A percentile compares a stretch with the other conserved stretches of the same genome.
These are phyloP conservation scores for Phylloporus sp. DNA, from an alignment of 768 basidiomycete species.

Conservation along the genomic window DNA sequence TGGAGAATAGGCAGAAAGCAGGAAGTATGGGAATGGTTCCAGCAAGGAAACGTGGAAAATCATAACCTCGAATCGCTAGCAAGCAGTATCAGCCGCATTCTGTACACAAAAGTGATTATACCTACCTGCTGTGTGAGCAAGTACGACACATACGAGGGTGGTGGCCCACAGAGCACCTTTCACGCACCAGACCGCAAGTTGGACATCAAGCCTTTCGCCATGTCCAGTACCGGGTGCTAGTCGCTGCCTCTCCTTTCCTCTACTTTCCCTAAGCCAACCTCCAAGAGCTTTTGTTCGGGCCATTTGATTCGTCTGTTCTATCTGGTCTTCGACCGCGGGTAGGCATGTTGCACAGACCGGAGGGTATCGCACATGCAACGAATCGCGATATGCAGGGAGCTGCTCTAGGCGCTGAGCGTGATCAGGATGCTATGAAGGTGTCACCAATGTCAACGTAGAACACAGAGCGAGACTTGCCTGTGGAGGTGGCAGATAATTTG, in stretches of 20 bases:
- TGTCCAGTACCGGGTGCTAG: slow-evolving; percentile 39
- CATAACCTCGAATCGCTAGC: slow-evolving; percentile 20
- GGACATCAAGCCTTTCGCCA: slow-evolving; percentile 42
- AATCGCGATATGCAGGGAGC: slow-evolving; percentile 69
- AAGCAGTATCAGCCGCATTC: slow-evolving; percentile 1
- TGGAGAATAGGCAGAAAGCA: slow-evolving; percentile 48
- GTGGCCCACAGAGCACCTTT: slow-evolving; percentile 65
- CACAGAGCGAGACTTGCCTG: slow-evolving; percentile 44
- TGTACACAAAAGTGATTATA: background rate
- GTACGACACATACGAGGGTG: slow-evolving; percentile 41
- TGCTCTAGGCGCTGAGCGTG: slow-evolving; percentile 59
- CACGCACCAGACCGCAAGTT: slow-evolving; percentile 63
- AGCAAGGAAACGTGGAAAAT: slow-evolving; percentile 16
- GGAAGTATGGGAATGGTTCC: slow-evolving; percentile 44
- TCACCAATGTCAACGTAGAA: background rate
- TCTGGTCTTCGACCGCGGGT: slow-evolving; percentile 78
- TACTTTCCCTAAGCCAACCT: slow-evolving; percentile 62
- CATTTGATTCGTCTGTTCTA: slow-evolving; percentile 75
- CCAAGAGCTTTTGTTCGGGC: slow-evolving; percentile 76
- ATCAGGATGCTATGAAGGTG: slow-evolving; percentile 59
- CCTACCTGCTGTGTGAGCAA: slow-evolving; percentile 48
- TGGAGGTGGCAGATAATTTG: slow-evolving; percentile 83
- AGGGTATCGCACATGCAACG: slow-evolving; percentile 79
- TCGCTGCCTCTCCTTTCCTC: slow-evolving; percentile 58
- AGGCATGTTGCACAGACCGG: slow-evolving; percentile 76